Percentiles rank a stretch among this genome's conserved stretches.
Evolutionary conservation across 1,284 basidiomycete species (phyloP).

Genomic region (Schizophyllum commune): DNA sequence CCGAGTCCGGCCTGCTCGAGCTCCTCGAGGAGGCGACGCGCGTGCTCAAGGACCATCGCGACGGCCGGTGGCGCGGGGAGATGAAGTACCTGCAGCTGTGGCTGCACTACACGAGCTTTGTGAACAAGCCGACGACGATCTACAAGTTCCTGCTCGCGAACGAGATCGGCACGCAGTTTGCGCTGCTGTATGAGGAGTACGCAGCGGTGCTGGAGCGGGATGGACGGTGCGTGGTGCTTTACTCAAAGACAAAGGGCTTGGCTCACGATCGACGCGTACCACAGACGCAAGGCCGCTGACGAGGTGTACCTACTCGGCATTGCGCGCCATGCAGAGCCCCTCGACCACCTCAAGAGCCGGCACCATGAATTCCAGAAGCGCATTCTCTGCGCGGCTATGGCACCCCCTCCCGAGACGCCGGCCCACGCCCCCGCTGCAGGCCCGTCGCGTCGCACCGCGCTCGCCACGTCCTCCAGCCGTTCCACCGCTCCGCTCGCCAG

Average conservation of each 20-base stretch:
- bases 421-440: conserved; percentile 21
- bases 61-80: conserved; percentile 61
- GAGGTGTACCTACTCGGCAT: conserved; percentile 84
- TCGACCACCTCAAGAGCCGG: conserved; percentile 68
- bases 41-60: conserved; percentile 58
- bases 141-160: conserved; percentile 76
- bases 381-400: conserved; percentile 22
- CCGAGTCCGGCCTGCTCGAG: conserved; percentile 72
- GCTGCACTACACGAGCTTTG: conserved; percentile 73
- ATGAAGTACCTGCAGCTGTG: conserved; percentile 81
- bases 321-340: conserved; percentile 64
- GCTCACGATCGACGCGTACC: background rate
- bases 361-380: conserved; percentile 62
- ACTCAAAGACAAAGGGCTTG: background rate
- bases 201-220: conserved; percentile 63
- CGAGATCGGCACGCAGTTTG: conserved; percentile 70
- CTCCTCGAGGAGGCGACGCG: conserved; percentile 79
- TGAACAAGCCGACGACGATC: conserved; percentile 58
- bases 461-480: conserved; percentile 14
- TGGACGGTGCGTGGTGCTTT: conserved; percentile 38
- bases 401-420: conserved; percentile 14
- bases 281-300: conserved; percentile 80
- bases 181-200: conserved; percentile 78
- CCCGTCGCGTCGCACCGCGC: conserved; percentile 14
- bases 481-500: conserved; percentile 18